A percentile compares a stretch with the other conserved stretches of the same genome.
Conservation (phyloP, 2,329 filamentous ascomycete genomes). For the Penicillium digitatum region DNA sequence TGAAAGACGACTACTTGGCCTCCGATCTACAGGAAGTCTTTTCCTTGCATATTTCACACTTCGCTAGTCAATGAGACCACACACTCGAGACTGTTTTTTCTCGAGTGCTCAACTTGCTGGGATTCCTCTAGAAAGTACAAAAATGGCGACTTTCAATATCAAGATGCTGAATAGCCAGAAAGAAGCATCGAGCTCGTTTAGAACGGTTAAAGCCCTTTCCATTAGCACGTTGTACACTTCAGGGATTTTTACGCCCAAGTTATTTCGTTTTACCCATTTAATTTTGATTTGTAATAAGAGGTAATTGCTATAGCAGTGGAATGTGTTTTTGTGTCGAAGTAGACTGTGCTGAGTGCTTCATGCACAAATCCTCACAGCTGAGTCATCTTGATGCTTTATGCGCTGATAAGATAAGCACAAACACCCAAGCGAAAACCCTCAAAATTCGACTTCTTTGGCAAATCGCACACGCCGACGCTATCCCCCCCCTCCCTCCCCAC, state of each 20-base stretch:
- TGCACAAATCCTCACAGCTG: slow-evolving; percentile 13
- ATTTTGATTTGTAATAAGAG: no score
- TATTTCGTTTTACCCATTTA: not conserved
- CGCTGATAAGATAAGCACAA: slow-evolving; percentile 46
- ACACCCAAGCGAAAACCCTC: slow-evolving; percentile 45
- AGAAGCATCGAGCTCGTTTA: not conserved
- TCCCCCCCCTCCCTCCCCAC: slow-evolving; percentile 24
- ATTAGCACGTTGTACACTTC: not conserved
- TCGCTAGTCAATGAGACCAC: not conserved
- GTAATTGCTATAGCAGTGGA: not conserved
- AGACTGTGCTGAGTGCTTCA: not conserved
- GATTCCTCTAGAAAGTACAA: not conserved
- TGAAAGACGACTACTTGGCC: not conserved
- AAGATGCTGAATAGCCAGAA: not conserved
- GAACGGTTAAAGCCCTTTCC: not conserved
- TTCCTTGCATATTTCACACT: not conserved
- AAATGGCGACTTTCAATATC: not conserved
- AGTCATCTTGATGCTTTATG: slow-evolving; percentile 31
- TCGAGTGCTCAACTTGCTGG: not conserved
- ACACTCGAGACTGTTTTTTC: not conserved
- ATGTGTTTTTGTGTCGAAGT: not conserved
- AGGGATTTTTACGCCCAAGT: no score
- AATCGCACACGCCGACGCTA: slow-evolving; percentile 39
- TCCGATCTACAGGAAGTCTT: not conserved
- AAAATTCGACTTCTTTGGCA: slow-evolving; percentile 42